These are phyloP conservation scores for Oryza meridionalis DNA, from an alignment of 176 grass and related monocot genomes.

Conservation along the genomic window DNA sequence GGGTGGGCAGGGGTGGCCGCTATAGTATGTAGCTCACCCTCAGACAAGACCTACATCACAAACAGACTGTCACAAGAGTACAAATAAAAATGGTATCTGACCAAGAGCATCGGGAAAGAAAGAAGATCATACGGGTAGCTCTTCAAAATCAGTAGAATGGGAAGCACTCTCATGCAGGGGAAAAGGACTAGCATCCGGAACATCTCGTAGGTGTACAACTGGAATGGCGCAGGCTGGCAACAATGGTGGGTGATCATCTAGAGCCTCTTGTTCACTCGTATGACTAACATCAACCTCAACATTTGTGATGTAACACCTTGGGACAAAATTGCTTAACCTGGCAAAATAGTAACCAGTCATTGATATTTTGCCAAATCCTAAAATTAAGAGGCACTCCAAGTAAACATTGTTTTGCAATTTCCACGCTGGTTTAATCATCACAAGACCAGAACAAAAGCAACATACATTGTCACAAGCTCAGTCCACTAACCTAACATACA, in stretches of 20 bases:
- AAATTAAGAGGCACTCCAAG: not conserved
- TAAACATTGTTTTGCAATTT: not conserved
- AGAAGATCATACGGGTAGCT: constrained; percentile 60
- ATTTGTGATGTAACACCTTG: constrained; percentile 64
- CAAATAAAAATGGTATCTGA: not conserved
- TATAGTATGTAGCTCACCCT: constrained; percentile 64
- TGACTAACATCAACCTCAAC: constrained; percentile 55
- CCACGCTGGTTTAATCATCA: not conserved
- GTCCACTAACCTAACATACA: not conserved
- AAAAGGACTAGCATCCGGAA: constrained; percentile 53
- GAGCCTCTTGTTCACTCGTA: constrained; percentile 49
- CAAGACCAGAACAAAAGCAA: not conserved
- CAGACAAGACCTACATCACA: constrained; percentile 65
- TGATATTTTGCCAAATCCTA: not conserved
- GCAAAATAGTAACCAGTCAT: constrained; percentile 10
- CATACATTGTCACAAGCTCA: not conserved
- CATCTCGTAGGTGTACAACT: constrained; percentile 58
- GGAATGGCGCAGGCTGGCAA: constrained; percentile 52
- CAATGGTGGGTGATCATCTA: constrained; percentile 45
- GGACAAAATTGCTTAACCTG: constrained; percentile 63
- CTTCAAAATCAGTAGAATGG: constrained; percentile 47
- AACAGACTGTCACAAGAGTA: constrained; percentile 19
- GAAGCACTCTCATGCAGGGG: constrained; percentile 32
- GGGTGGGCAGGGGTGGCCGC: constrained; percentile 85
- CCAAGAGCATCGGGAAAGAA: not conserved